phyloP scores from a whole-genome alignment of 805 yeast genomes.

The Suhomyces vadensis region DNA sequence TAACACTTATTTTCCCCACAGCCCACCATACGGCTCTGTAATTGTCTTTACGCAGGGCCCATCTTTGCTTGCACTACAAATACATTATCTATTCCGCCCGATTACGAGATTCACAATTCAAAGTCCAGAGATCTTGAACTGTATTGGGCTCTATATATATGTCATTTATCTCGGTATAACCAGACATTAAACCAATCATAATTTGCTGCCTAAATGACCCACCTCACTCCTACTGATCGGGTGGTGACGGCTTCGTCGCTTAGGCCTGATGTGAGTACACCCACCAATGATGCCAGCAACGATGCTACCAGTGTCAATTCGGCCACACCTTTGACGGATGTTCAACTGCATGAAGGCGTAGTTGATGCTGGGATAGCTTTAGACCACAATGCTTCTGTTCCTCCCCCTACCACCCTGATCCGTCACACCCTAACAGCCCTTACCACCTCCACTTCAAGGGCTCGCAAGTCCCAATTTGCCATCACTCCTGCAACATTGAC shows the following conservation, averaged over 20 bases:
- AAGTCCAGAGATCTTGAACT: too few relatives aligned
- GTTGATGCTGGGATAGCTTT: conserved; percentile 4
- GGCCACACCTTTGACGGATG: conserved; percentile 13
- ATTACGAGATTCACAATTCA: too few relatives aligned
- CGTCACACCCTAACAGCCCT: conserved; percentile 7
- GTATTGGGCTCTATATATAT: too few relatives aligned
- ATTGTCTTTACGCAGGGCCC: background rate
- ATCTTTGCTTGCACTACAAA: background rate
- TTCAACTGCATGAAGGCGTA: background rate
- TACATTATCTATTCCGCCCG: background rate
- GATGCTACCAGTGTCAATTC: conserved; percentile 16
- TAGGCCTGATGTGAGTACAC: background rate
- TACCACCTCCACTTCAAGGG: conserved; percentile 1
- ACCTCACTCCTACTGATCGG: conserved; percentile 3
- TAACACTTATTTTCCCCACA: background rate
- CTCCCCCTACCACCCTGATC: background rate
- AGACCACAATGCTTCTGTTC: conserved; percentile 1
- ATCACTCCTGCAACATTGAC: conserved; percentile 36
- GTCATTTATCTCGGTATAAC: background rate
- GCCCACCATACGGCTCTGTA: background rate
- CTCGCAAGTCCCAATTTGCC: conserved; percentile 6
- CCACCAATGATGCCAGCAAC: conserved; percentile 3
- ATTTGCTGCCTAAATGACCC: conserved; percentile 4
- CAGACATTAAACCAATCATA: background rate
- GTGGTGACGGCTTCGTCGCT: conserved; percentile 6